Base-by-base conservation (phyloP, 352 stramenopile genomes). In the Phytophthora quininea region DNA sequence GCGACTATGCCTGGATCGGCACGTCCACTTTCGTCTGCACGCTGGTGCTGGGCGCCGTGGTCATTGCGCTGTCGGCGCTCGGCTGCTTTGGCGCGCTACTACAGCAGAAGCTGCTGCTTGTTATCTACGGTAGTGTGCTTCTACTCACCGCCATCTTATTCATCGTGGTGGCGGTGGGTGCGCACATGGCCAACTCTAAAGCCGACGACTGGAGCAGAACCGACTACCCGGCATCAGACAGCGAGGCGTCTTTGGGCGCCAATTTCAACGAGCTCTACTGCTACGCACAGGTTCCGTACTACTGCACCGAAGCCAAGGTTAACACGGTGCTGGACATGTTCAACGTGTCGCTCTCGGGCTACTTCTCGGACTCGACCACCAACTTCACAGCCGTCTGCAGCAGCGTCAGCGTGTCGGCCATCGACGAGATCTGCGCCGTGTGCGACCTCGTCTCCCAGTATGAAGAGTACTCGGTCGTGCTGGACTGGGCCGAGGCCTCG, bases 201-300 rank as follows among this genome's bases (percentile, higher is more conserved):
- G 81, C 82, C 4, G 58, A 79, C 11, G 57, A 77, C 35, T 95
- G 86, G 85, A 32, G 14, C 29, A 70, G 53, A 31, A 27, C 54
- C 0, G 30, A 62, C 27, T 96, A 85, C 63, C 86, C 88, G 2
- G 83, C 76, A 1, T 75, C 74, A 0, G 60, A 66, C 46, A 61
- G 64, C 11, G 80, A 90, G 49, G 76, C 83, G 33, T 74, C 80
- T 4, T 55, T 96, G 4, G 86, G 80, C 43, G 43, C 64, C 46
- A 91, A 90, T 58, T 96, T 96, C 63, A 91, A 94, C 62, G 49
- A 82, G 49, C 81, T 93, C 54, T 94, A 94, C 69, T 96, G 88
- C 76, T 82, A 87, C 58, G 80, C 83, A 6, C 83, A 92, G 71
- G 77, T 96, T 49, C 74, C 84, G 38, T 91, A 93, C 64, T 96